Base-by-base conservation (phyloP, 2,329 filamentous ascomycete genomes). In the Aspergillus ibericus region DNA sequence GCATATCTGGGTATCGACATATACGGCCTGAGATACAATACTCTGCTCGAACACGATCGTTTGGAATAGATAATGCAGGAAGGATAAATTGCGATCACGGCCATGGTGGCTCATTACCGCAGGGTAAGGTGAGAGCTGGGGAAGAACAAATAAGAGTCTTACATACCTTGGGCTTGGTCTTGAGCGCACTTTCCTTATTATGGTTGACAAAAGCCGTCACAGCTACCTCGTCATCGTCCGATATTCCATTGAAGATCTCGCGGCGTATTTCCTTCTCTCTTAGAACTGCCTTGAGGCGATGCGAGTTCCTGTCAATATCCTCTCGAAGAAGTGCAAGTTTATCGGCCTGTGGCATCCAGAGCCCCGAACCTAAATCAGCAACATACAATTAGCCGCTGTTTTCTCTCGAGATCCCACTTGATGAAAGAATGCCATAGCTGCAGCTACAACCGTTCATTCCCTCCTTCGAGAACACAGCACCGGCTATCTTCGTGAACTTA, bases 141-240 rank as follows among this genome's bases (percentile, higher is more conserved):
- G 34, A 38, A 32, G 29, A 32, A 48, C 29, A 53, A 4, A 15
- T 25, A 42, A 56, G 27, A 56, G 25, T 29, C 3, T 29, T 47
- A 78, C 83, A 73, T 74, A 92, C 91, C 85, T 93, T 93, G 4
- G 93, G 93, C 70, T 88, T 88, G 36, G 86, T 93, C 81, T 96
- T 96, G 52, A 97, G 80, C 13, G 92, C 91, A 61, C 85, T 89
- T 59, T 87, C 85, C 63, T 84, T 78, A 68, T 96, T 97, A 65
- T 82, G 80, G 44, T 80, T 81, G 20, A 84, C 82, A 74, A 96
- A 96, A 1, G 88, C 89, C 63, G 85, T 82, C 5, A 95, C 74
- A 16, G 82, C 87, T 50, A 84, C 84, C 60, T 84, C 81, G 59
- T 86, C 82, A 55, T 85, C 80, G 52, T 81, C 78, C 55, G 80